Base-by-base conservation (phyloP, 1,284 basidiomycete genomes). In the Trametes sp. region DNA sequence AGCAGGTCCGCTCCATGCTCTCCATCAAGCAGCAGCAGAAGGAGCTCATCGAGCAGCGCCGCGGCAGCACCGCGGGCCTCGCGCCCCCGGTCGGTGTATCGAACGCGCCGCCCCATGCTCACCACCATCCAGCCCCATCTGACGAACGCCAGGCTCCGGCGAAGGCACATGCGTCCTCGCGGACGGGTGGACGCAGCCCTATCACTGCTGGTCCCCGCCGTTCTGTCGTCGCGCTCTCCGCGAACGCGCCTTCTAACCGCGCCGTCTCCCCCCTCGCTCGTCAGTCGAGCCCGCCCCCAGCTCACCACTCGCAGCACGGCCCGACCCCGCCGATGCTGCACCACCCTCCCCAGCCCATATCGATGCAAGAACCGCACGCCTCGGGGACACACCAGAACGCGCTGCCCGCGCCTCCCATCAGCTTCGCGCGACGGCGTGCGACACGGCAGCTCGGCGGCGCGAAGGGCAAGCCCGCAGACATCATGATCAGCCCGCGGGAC, bases 391-490 rank as follows among this genome's bases (percentile, higher is more conserved):
- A 68, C 23, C 54, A 71, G 11, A 71, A 76, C 66, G 73, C 80
- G 2, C 76, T 90, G 7, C 85, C 88, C 0, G 83, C 88, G 3
- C 88, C 87, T 9, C 84, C 89, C 23, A 90, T 88, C 72, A 90
- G 88, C 75, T 92, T 92, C 75, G 87, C 88, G 21, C 82, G 84
- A 38, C 87, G 90, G 54, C 84, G 89, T 48, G 87, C 89, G 8
- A 84, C 82, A 35, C 71, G 71, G 21, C 84, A 86, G 63, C 66
- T 86, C 0, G 87, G 85, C 4, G 77, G 77, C 19, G 79, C 77
- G 29, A 88, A 86, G 76, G 87, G 80, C 75, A 92, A 91, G 73
- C 90, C 90, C 0, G 90, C 90, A 2, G 90, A 92, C 72, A 88
- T 92, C 62, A 72, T 90, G 66, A 91, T 92, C 77, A 88, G 85